Base-by-base conservation (phyloP, 345 rosid species). In the Camelina hispida region DNA sequence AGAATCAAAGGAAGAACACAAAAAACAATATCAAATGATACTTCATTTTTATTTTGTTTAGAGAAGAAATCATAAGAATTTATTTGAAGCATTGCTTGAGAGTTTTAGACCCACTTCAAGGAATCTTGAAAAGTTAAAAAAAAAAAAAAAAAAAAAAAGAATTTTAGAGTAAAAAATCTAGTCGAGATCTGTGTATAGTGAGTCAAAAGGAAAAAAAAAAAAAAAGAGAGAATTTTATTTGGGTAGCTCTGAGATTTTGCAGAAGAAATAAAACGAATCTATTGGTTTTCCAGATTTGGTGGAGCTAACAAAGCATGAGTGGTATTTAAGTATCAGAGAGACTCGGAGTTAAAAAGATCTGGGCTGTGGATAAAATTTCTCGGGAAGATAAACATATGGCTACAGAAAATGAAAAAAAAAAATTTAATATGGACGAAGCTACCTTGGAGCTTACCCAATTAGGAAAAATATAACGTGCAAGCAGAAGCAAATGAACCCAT, bases 401-500 rank as follows among this genome's bases (percentile, higher is more conserved):
- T 55, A 28, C 25, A 6, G 34, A 63, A 70, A 76, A 53, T 28
- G 50, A 72, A 59, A 55, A 52, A 7, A 18, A 7, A 14, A 34
- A 28, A 9, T 22, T 38, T 44, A 12, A 62, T 61, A 55, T 71
- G 38, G 69, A 34, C 10, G 77, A 72, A 72, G 69, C 78, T 34
- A 72, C 81, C 78, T 78, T 72, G 69, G 78, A 53, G 64, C 69
- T 66, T 72, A 72, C 81, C 78, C 69, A 78, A 78, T 72, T 72
- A n/a, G 81, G 81, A 59, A 78, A 50, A 78, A 16, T 51, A 52
- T 52, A 66, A 72, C 72, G 73, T 72, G 69, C 69, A 72, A 50
- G 73, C 59, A 66, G 63, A 78, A 59, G 68, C 68, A 59, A 72
- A 52, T 16, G 58, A 72, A 59, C 10, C 73, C 73, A 67, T 72